phyloP scores from a whole-genome alignment of 306 rosid species.

The Glycine latifolia region DNA sequence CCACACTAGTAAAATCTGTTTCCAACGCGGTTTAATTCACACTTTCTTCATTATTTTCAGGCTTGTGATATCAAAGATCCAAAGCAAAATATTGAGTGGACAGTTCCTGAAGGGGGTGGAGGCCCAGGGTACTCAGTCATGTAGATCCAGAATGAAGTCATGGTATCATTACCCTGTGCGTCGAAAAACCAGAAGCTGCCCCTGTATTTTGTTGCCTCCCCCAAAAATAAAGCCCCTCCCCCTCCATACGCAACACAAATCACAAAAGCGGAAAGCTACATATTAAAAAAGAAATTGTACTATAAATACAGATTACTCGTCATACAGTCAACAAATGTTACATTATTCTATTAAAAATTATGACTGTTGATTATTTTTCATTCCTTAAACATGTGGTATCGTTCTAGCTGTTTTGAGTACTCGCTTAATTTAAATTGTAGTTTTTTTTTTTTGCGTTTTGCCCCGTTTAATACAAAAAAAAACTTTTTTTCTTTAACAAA shows the following conservation, averaged over 20 bases:
- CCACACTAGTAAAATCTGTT: no score
- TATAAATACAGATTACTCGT: not conserved
- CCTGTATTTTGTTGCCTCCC: no score
- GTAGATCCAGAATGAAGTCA: constrained; percentile 29
- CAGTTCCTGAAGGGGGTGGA: constrained; percentile 94
- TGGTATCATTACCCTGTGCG: not conserved
- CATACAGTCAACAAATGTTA: not conserved
- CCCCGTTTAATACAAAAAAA: no score
- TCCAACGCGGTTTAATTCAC: constrained; percentile 2
- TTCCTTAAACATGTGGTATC: no score
- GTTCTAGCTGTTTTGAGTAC: no score
- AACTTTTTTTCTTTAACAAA: no score
- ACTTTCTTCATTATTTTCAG: constrained; percentile 47
- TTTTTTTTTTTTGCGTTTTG: no score
- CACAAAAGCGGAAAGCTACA: not conserved
- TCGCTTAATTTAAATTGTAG: no score
- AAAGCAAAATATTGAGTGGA: constrained; percentile 89
- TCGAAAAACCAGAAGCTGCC: not conserved
- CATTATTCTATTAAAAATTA: no score
- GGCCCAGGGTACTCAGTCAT: constrained; percentile 80
- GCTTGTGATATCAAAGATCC: constrained; percentile 96
- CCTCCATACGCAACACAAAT: not conserved
- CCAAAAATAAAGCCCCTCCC: not conserved
- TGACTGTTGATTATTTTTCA: no score
- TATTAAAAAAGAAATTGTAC: not conserved